Percentiles rank a stretch among this genome's conserved stretches.
These are phyloP conservation scores for Venturiaceae sp. DNA, from an alignment of 2,329 filamentous ascomycete species.

Conservation along the genomic window DNA sequence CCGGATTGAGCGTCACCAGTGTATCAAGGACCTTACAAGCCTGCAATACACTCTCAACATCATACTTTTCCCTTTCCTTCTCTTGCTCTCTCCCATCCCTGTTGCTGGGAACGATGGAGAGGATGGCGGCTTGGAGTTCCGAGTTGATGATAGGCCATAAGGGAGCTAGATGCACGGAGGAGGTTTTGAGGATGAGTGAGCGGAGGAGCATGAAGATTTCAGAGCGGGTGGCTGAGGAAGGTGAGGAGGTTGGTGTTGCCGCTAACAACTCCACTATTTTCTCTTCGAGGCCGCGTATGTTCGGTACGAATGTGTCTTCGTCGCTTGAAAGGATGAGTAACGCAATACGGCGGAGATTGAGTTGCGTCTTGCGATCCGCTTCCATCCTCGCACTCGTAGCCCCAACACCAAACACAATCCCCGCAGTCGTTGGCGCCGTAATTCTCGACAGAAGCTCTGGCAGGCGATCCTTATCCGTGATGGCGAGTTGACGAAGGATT, in stretches of 20 bases:
- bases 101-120: constrained; percentile 60
- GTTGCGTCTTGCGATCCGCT: constrained; percentile 84
- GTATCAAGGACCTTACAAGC: constrained; percentile 90
- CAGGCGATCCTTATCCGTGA: constrained; percentile 81
- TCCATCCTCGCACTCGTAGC: constrained; percentile 90
- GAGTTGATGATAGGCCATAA: constrained; percentile 87
- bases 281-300: constrained; percentile 64
- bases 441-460: constrained; percentile 71
- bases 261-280: constrained; percentile 79
- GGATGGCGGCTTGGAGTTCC: constrained; percentile 72
- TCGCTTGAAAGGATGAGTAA: constrained; percentile 68
- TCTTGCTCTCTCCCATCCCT: constrained; percentile 66
- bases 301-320: constrained; percentile 69
- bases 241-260: constrained; percentile 80
- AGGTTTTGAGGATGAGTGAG: constrained; percentile 69
- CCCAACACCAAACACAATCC: constrained; percentile 97
- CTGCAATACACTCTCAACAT: constrained; percentile 68
- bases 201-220: constrained; percentile 86
- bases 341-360: constrained; percentile 76
- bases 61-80: constrained; percentile 68
- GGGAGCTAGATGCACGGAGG: constrained; percentile 67
- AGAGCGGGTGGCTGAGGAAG: constrained; percentile 78
- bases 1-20: constrained; percentile 75
- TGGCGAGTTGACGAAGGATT: constrained; percentile 72
- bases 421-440: constrained; percentile 78